Base-by-base conservation (phyloP, 371 early-diverging fungal genomes). In the Mucor piriformis region DNA sequence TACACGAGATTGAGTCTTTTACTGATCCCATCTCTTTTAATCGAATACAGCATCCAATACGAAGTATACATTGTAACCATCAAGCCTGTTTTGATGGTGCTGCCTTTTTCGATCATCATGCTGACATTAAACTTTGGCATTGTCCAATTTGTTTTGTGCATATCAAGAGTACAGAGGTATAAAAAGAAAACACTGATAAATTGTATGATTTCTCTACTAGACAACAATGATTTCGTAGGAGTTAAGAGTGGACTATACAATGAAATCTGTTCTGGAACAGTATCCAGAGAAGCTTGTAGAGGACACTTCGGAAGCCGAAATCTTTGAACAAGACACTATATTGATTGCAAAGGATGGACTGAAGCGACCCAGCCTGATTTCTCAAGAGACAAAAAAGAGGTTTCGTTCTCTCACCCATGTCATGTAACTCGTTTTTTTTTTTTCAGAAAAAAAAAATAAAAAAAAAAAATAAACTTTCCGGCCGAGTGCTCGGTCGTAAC, bases 61-160 rank as follows among this genome's bases (percentile, higher is more conserved):
- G 49, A 16, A 61, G 57, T 35, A 16, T 61, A 2, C 62, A 61
- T 35, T 66, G 66, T 24, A 40, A 52, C 16, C 66, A 66, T 38
- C 53, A 49, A 12, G 38, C 43, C 12, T 66, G 62, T 16, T 66
- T 66, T 57, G 66, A 66, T 49, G 66, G 62, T 10, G 32, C 49
- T 23, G 6, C 15, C 3, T 66, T 66, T 46, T 66, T 66, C 35
- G 52, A 61, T 15, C 52, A 52, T 6, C 38, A 66, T 50, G 35
- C 43, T 13, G 42, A 61, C 38, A 53, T 48, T 35, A 57, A 61
- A 44, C 47, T 56, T 21, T 66, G 66, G 66, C 50, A 61, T 54
- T 66, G 66, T 37, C 66, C 66, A 29, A 57, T 61, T 46, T 66
- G 66, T 37, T 23, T 34, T 32, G 66, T 66, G 24, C 66, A 66